Percentiles rank a stretch among this genome's conserved stretches.
phyloP scores from a whole-genome alignment of 2,329 filamentous ascomycete genomes.

The Drechslerella coelobrocha region DNA sequence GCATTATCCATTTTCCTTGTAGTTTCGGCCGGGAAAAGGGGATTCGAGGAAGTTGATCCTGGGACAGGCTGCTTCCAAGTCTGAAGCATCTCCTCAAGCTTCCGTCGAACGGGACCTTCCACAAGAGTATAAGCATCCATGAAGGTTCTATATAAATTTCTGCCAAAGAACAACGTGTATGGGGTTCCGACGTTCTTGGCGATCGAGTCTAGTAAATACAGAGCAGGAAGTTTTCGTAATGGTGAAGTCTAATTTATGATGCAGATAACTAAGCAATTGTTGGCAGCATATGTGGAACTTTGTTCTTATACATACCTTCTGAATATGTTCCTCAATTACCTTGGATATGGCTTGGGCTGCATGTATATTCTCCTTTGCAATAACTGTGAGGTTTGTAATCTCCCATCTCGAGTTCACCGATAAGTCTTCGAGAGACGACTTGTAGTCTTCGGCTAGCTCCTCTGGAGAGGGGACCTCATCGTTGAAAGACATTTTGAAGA shows the following conservation, averaged over 20 bases:
- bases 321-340: slow-evolving; percentile 89
- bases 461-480: slow-evolving; percentile 63
- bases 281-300: slow-evolving; percentile 1
- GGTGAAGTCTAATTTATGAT: slow-evolving; percentile 74
- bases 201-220: slow-evolving; percentile 97
- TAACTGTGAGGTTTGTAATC: slow-evolving; percentile 96
- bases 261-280: slow-evolving; percentile 58
- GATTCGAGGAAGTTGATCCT: slow-evolving; percentile 87
- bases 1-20: slow-evolving; percentile 93
- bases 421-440: slow-evolving; percentile 88
- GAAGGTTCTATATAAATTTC: slow-evolving; percentile 89
- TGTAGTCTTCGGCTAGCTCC: slow-evolving; percentile 94
- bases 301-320: slow-evolving; percentile 73
- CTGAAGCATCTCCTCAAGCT: slow-evolving; percentile 95
- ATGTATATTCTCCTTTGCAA: slow-evolving; percentile 96
- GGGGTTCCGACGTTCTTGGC: slow-evolving; percentile 98
- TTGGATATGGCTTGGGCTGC: slow-evolving; percentile 92
- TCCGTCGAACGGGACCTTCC: slow-evolving; percentile 78
- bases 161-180: slow-evolving; percentile 92
- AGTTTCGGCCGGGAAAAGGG: slow-evolving; percentile 86
- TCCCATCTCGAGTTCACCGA: slow-evolving; percentile 90
- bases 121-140: slow-evolving; percentile 96
- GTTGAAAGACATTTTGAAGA: slow-evolving; percentile 42
- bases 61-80: slow-evolving; percentile 98
- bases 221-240: slow-evolving; percentile 86